Evolutionary conservation across 2,329 filamentous ascomycete genomes (phyloP).

Genomic region (Apiospora sp.): DNA sequence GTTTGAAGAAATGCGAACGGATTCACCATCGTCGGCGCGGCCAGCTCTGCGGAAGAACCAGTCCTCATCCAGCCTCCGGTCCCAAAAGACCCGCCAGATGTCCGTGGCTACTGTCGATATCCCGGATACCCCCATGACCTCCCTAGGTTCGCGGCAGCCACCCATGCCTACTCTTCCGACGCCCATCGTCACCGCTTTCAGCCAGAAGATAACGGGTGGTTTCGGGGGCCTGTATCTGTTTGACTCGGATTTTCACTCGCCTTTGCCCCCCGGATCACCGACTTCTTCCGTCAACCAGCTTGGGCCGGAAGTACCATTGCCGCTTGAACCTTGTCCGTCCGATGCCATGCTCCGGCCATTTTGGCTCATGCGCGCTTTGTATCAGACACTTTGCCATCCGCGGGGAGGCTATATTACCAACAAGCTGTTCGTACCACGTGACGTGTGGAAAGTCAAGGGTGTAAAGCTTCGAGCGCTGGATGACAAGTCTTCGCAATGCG

Average conservation of each 20-base stretch:
- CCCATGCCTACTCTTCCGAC: constrained; percentile 72
- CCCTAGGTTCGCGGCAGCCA: constrained; percentile 56
- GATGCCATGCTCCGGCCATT: constrained; percentile 92
- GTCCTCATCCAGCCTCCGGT: constrained; percentile 74
- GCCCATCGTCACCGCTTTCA: constrained; percentile 69
- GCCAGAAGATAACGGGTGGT: constrained; percentile 62
- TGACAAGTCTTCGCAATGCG: constrained; percentile 92
- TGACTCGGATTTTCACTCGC: constrained; percentile 80
- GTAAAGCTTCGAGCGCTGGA: constrained; percentile 92
- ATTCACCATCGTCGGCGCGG: constrained; percentile 60
- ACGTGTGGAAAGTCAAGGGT: constrained; percentile 92
- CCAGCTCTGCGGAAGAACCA: constrained; percentile 70
- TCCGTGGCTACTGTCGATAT: constrained; percentile 65
- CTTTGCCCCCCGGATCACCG: constrained; percentile 62
- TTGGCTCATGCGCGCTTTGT: constrained; percentile 95
- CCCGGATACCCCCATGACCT: constrained; percentile 70
- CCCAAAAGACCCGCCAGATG: constrained; percentile 76
- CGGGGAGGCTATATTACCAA: constrained; percentile 91
- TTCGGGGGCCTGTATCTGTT: constrained; percentile 81
- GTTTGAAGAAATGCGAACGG: constrained; percentile 52
- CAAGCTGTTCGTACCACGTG: constrained; percentile 88
- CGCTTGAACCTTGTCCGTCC: constrained; percentile 90
- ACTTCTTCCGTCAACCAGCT: constrained; percentile 68
- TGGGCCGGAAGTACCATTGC: constrained; percentile 72
- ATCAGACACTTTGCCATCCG: constrained; percentile 90